Base-by-base conservation (phyloP, 2,329 filamentous ascomycete genomes). In the Neoascochyta sp. region DNA sequence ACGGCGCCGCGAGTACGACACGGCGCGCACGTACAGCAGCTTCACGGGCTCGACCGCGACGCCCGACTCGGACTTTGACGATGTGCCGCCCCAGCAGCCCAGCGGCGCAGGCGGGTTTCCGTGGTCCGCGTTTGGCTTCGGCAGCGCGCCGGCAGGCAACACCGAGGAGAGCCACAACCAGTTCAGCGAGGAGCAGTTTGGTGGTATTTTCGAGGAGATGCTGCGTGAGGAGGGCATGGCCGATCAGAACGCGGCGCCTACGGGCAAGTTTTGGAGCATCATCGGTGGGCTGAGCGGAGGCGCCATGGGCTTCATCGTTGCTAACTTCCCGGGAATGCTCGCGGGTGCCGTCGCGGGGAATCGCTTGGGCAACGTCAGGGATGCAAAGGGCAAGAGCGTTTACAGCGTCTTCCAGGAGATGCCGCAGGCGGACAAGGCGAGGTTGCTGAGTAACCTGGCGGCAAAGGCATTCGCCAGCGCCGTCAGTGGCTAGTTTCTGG, bases 301-400 rank as follows among this genome's bases (percentile, higher is more conserved):
- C 9, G 86, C 87, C 3, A 75, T 98, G 61, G 92, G 92, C 0
- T 96, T 96, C 63, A 98, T 98, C 47, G 76, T 96, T 15, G 92
- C 83, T 16, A 96, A 96, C 59, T 78, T 95, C 27, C 86, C 90
- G 0, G 92, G 92, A 0, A 75, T 90, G 53, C 64, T 96, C 20
- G 90, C 90, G 0, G 92, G 92, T 3, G 87, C 86, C 3, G 89
- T 95, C 3, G 90, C 89, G 0, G 92, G 92, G 8, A 96, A 95
- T 65, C 69, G 89, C 29, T 66, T 96, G n/a, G 92, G 92, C 1
- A 86, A 86, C 5, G 78, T 98, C 12, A 74, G 92, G 34, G 92
- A 98, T 66, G 80, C 84, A 17, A 88, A 81, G 65, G 89, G 89
- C 13, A 96, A 95, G 80, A 94, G 86, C 57, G 92, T 98, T 5